Evolutionary conservation across 2,329 filamentous ascomycete species (phyloP), one percentile per base, ranked within the genome.

Genomic region (Apiospora malaysiana): DNA sequence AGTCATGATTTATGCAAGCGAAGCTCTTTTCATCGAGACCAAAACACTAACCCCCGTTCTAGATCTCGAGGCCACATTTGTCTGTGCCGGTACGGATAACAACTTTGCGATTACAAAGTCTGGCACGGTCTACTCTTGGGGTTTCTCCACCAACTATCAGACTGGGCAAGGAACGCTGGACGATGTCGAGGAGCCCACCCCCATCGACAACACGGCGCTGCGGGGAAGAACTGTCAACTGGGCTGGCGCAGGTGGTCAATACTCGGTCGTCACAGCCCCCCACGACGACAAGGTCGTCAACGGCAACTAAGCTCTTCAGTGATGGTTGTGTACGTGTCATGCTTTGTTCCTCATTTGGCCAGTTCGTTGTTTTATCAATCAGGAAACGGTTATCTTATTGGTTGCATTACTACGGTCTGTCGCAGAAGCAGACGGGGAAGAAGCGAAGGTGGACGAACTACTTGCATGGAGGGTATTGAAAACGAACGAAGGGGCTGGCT

Each of bases 191-290:
- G 86, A 89, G 32, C 94, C 95, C 0, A 96, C 92, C 0, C 77
- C 91, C 67, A 93, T 98, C 70, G 93, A 97, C 77, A 97, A 97
- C 83, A 93, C 91, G 16, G 94, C 94, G 56, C 89, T 96, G 40
- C 88, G 90, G 42, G 93, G 89, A 56, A 91, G 92, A 82, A 90
- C 91, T 80, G 86, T 98, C 59, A 86, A 90, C 45, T 94, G 88
- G 82, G 93, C 93, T n/a, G 93, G 93, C 59, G 92, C 92, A n/a
- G 95, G 95, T 74, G 94, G 94, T 6, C 95, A 98, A 79, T 98
- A 90, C 80, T 92, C 91, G 1, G 82, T 93, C 32, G 76, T 93
- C n/a, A 85, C 86, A 12, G 86, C 87, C 69, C 78, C 73, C 1
- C 75, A 75, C 12, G 69, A 70, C 4, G 73, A 76, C n/a, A 40